Percentiles rank a stretch among this genome's conserved stretches.
These are phyloP conservation scores for Paracorniculantispora psalliotae DNA, from an alignment of 2,329 filamentous ascomycete genomes.

Conservation along the genomic window DNA sequence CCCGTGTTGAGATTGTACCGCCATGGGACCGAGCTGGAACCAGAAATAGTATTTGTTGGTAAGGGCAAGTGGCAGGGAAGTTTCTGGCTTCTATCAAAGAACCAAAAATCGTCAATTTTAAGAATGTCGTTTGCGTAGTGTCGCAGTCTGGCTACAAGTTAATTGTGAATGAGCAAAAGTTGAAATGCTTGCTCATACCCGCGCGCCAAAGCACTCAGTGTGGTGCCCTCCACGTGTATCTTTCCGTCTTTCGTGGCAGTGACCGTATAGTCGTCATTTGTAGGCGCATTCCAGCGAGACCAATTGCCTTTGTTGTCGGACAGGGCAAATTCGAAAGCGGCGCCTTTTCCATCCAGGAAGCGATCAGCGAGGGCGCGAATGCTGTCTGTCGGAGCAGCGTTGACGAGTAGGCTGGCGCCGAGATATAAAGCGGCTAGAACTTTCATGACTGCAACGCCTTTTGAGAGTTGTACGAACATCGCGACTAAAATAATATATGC, in stretches of 20 bases:
- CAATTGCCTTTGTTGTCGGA: constrained; percentile 13
- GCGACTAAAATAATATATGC: background rate
- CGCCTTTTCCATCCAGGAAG: constrained; percentile 14
- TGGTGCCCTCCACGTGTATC: constrained; percentile 18
- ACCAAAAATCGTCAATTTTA: constrained; percentile 19
- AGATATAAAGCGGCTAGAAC: background rate
- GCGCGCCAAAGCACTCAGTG: constrained; percentile 19
- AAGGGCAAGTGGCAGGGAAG: constrained; percentile 9
- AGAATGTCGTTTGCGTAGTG: constrained; percentile 19
- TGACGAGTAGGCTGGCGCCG: background rate
- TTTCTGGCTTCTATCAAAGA: constrained; percentile 10
- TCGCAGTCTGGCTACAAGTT: constrained; percentile 10
- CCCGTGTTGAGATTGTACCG: constrained; percentile 47
- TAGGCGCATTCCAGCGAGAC: constrained; percentile 19
- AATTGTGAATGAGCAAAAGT: background rate
- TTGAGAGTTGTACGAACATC: background rate
- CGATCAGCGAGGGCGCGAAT: constrained; percentile 18
- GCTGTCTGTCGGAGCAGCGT: constrained; percentile 8
- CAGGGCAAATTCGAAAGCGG: constrained; percentile 17
- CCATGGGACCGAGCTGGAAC: constrained; percentile 16
- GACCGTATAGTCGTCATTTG: constrained; percentile 20
- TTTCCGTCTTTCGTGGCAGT: constrained; percentile 11
- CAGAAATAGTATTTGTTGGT: background rate
- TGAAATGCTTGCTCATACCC: constrained; percentile 13
- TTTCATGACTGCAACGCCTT: background rate